Percentiles rank a stretch among this genome's conserved stretches.
Evolutionary conservation across 345 rosid species (phyloP).

Genomic region (Salix arbutifolia): DNA sequence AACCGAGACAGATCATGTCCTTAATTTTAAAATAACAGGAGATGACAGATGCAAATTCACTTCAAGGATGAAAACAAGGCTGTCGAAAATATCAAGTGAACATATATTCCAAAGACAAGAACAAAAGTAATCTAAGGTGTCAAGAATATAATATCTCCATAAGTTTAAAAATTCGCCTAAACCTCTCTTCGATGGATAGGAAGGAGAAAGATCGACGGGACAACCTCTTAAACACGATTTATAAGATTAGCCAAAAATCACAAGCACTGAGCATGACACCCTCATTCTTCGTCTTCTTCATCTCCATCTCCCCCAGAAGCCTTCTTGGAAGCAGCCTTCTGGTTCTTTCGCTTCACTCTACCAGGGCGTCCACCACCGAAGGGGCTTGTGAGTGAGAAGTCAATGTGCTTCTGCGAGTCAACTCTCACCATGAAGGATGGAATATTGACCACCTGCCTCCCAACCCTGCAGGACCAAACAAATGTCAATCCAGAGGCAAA

Average conservation of each 20-base stretch:
- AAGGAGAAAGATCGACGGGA: neutral
- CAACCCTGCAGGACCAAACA: slow-evolving; percentile 41
- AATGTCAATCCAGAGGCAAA: neutral
- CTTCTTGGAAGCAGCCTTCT: slow-evolving; percentile 14
- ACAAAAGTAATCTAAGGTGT: neutral
- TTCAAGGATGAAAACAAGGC: neutral
- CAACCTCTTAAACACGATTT: neutral
- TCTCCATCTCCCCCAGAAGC: slow-evolving; percentile 15
- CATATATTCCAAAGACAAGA: neutral
- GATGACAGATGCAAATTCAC: too few species aligned
- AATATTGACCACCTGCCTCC: slow-evolving; percentile 66
- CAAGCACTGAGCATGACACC: neutral
- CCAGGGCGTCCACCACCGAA: slow-evolving; percentile 51
- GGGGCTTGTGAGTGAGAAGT: slow-evolving; percentile 65
- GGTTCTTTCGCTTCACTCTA: slow-evolving; percentile 19
- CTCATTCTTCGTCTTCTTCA: slow-evolving; percentile 8
- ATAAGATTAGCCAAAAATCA: neutral
- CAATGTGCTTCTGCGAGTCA: slow-evolving; percentile 66
- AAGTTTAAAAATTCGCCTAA: neutral
- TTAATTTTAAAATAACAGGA: too few species aligned
- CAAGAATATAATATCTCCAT: too few species aligned
- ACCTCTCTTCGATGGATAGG: neutral
- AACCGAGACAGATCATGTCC: too few species aligned
- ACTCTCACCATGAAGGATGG: slow-evolving; percentile 71
- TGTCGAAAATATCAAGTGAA: neutral